Percentiles rank a stretch among this genome's conserved stretches.
These are phyloP conservation scores for Cryomyces antarcticus DNA, from an alignment of 495 filamentous ascomycete genomes.

Conservation along the genomic window DNA sequence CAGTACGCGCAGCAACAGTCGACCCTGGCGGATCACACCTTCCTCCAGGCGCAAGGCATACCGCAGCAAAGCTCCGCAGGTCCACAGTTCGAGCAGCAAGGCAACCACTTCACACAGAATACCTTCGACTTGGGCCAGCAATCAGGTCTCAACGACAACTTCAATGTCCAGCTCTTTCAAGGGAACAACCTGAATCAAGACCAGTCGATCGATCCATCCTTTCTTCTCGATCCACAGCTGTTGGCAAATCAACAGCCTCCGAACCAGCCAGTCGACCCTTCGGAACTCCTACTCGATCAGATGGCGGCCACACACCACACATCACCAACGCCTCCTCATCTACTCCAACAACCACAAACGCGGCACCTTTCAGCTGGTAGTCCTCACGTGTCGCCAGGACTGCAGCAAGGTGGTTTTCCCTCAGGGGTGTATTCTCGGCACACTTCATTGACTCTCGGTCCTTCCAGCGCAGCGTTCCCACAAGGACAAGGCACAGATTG, in stretches of 20 bases:
- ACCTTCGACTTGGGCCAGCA: constrained; percentile 10
- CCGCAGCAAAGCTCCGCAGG: constrained; percentile 2
- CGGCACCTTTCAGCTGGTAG: constrained; percentile 12
- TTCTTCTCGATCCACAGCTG: constrained; percentile 7
- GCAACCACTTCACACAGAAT: constrained; percentile 13
- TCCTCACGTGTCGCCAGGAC: constrained; percentile 25
- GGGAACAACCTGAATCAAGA: constrained; percentile 8
- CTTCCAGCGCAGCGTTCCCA: constrained; percentile 50
- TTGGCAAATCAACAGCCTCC: constrained; percentile 12
- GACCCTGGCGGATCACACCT: constrained; percentile 8
- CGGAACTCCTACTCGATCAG: constrained; percentile 29
- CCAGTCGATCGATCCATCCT: constrained; percentile 16
- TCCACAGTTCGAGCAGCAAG: constrained; percentile 13
- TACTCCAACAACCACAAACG: constrained; percentile 38
- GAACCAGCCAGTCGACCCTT: constrained; percentile 35
- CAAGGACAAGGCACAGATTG: constrained; percentile 45
- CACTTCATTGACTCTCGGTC: constrained; percentile 64
- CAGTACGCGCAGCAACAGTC: constrained; percentile 8
- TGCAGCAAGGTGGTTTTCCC: constrained; percentile 35
- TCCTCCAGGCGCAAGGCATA: constrained; percentile 5
- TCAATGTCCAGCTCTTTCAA: constrained; percentile 10
- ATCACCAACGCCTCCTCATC: constrained; percentile 45
- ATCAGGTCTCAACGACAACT: constrained; percentile 8
- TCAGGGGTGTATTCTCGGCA: constrained; percentile 53
- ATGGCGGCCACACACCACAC: constrained; percentile 53